These are phyloP conservation scores for Ogataea polymorpha DNA, from an alignment of 805 yeast species.

Conservation along the genomic window DNA sequence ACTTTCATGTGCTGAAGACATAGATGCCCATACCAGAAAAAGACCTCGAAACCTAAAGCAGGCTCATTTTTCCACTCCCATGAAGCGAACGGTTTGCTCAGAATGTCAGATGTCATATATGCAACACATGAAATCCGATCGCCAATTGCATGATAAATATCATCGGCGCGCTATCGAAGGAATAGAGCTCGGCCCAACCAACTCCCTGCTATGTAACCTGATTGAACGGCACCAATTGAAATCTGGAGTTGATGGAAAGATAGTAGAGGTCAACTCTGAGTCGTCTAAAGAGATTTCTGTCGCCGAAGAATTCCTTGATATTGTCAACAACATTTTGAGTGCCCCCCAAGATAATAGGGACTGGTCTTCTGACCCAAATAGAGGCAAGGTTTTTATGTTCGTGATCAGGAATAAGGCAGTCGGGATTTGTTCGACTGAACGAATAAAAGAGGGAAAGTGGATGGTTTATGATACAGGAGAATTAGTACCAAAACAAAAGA, in stretches of 20 bases:
- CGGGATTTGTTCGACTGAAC: slow-evolving; percentile 56
- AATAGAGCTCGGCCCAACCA: slow-evolving; percentile 8
- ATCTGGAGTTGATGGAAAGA: slow-evolving; percentile 12
- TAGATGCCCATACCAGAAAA: too few relatives aligned
- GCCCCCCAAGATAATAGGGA: slow-evolving; percentile 42
- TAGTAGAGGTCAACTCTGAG: slow-evolving; percentile 36
- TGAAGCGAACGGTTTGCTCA: slow-evolving; percentile 36
- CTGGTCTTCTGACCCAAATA: slow-evolving; percentile 22
- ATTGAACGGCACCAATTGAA: slow-evolving; percentile 7
- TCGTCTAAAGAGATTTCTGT: slow-evolving; percentile 34
- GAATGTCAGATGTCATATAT: slow-evolving; percentile 55
- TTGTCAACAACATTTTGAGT: slow-evolving; percentile 58
- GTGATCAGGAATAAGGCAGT: slow-evolving; percentile 43
- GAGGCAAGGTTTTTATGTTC: slow-evolving; percentile 50
- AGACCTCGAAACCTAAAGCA: slow-evolving; percentile 9
- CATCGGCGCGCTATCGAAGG: slow-evolving; percentile 43
- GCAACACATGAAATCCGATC: slow-evolving; percentile 40
- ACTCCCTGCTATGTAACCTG: too few relatives aligned
- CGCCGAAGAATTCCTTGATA: slow-evolving; percentile 40
- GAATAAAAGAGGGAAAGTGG: slow-evolving; percentile 51
- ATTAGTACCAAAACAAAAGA: slow-evolving; percentile 44
- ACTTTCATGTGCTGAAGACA: too few relatives aligned
- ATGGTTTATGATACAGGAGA: slow-evolving; percentile 50
- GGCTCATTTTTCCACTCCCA: slow-evolving; percentile 17
- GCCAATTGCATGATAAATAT: slow-evolving; percentile 46